phyloP scores from a whole-genome alignment of 768 basidiomycete species.

The Serpula lacrymans region DNA sequence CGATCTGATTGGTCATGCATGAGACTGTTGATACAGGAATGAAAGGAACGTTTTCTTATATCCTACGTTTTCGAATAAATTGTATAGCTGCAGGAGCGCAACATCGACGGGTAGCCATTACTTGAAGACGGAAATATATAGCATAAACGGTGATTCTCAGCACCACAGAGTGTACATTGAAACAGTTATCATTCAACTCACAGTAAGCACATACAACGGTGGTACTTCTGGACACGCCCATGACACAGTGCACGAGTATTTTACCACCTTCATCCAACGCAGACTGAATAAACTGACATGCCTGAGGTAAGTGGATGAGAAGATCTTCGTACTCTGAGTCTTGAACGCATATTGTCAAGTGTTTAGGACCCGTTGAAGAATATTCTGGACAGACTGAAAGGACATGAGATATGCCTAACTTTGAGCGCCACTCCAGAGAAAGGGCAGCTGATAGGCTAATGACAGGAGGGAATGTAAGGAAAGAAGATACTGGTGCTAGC shows the following conservation, averaged over 20 bases:
- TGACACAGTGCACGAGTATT: slow-evolving; percentile 70
- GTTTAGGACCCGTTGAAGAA: slow-evolving; percentile 39
- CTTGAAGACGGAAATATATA: slow-evolving; percentile 23
- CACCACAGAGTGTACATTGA: neutral
- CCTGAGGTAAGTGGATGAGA: slow-evolving; percentile 58
- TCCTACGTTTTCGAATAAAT: slow-evolving; percentile 48
- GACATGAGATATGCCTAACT: slow-evolving; percentile 50
- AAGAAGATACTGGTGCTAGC: neutral
- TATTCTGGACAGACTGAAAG: slow-evolving; percentile 59
- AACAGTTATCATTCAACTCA: slow-evolving; percentile 26
- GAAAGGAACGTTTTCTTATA: neutral
- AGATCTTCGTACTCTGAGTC: slow-evolving; percentile 53
- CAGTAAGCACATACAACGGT: slow-evolving; percentile 57
- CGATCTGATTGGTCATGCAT: slow-evolving; percentile 27
- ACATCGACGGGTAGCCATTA: slow-evolving; percentile 47
- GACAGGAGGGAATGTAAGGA: neutral
- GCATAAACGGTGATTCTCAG: too few relatives aligned
- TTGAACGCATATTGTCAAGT: slow-evolving; percentile 32
- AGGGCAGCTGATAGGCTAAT: slow-evolving; percentile 31
- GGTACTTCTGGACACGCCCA: slow-evolving; percentile 69
- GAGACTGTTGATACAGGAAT: slow-evolving; percentile 7
- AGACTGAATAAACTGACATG: slow-evolving; percentile 60
- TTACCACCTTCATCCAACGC: slow-evolving; percentile 51
- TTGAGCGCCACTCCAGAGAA: slow-evolving; percentile 24
- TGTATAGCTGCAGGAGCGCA: slow-evolving; percentile 42